Base-by-base conservation (phyloP, 371 early-diverging fungal genomes). In the Actinomortierella wolfii region DNA sequence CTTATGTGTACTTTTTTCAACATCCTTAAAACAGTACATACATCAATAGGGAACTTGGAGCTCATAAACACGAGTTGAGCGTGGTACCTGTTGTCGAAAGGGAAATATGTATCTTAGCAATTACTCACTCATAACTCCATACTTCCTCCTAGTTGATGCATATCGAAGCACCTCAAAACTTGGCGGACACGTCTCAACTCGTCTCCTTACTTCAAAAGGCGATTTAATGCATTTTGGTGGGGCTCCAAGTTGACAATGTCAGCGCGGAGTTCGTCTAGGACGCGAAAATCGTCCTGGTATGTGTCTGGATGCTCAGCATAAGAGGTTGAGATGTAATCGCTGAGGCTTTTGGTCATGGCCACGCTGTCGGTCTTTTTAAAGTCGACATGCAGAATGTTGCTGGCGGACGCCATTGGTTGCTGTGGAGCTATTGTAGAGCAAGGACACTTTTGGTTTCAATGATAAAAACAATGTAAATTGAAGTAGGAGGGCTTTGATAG, bases 291-390 rank as follows among this genome's bases (percentile, higher is more conserved):
- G 74, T 93, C 93, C n/a, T 86, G 82, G 59, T 94, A 94, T 1
- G 82, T 74, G 64, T 94, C 93, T 2, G 94, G 93, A 57, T 92
- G 92, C 61, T 94, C 95, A 4, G 86, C 90, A 67, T 92, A 92
- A 0, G 88, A 82, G 26, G 85, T 85, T 0, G 85, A 83, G 56
- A 92, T 91, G 67, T 90, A 89, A 29, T 88, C 85, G 44, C 87
- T 75, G 21, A 92, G 77, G 51, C 76, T 76, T 39, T 82, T 84
- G 29, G 85, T 84, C 76, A 84, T 80, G 3, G 76, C 66, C 48
- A 87, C 65, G 2, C 80, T 75, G 44, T 85, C 83, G 45, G 88
- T 86, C 50, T 59, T 64, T 59, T 87, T 87, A 18, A 83, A 78
- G 46, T 69, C 70, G 46, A 79, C 67, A 7, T 80, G 66, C n/a